Conservation (phyloP, 2,329 filamentous ascomycete species). For the Cladosporium cucumerinum region DNA sequence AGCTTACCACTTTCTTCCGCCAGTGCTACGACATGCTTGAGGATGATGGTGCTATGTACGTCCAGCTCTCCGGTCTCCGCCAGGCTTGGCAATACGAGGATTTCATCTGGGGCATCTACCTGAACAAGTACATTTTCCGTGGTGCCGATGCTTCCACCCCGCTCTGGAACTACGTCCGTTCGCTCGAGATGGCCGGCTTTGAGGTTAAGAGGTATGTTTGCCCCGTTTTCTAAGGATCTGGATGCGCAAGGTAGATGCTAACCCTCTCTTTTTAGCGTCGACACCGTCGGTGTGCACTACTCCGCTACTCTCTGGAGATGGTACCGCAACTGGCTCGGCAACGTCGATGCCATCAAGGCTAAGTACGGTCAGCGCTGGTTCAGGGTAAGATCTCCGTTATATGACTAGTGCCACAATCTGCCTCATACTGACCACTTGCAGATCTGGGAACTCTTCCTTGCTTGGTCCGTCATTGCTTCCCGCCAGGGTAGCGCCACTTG, state of each 20-base stretch:
- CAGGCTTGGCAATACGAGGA: slow-evolving; percentile 98
- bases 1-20: slow-evolving; percentile 74
- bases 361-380: slow-evolving; percentile 97
- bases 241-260: neutral
- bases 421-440: neutral
- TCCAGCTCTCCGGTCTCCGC: slow-evolving; percentile 90
- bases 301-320: slow-evolving; percentile 95
- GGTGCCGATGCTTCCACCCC: slow-evolving; percentile 94
- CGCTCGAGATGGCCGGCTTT: slow-evolving; percentile 80
- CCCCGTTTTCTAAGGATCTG: too few species aligned
- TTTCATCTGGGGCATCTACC: slow-evolving; percentile 95
- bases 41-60: slow-evolving; percentile 92
- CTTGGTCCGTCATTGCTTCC: slow-evolving; percentile 77
- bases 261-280: slow-evolving; percentile 48
- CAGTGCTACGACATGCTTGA: slow-evolving; percentile 95
- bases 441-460: slow-evolving; percentile 92
- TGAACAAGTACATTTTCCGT: slow-evolving; percentile 95
- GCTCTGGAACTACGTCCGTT: slow-evolving; percentile 79
- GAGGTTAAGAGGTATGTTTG: slow-evolving; percentile 67
- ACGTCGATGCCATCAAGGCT: slow-evolving; percentile 84
- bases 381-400: slow-evolving; percentile 44
- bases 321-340: slow-evolving; percentile 98
- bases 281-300: slow-evolving; percentile 96
- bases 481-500: slow-evolving; percentile 81
- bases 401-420: neutral